Conservation (phyloP, 2,329 filamentous ascomycete species). For the Colletotrichum cordylinicola region DNA sequence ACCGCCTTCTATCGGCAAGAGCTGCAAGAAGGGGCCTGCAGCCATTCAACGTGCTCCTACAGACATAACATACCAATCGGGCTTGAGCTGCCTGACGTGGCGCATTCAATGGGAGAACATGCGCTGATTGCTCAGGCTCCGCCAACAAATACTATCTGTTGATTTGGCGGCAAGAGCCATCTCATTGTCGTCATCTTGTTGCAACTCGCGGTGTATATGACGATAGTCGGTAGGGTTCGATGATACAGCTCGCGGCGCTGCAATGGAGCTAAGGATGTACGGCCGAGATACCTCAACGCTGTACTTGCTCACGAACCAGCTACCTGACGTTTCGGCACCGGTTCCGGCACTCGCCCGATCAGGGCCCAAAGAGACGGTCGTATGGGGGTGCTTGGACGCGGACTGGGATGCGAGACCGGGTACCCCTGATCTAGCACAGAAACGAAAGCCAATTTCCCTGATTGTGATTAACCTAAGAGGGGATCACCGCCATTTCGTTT, state of each 20-base stretch:
- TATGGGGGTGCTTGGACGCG: constrained; percentile 21
- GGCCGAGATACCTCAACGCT: constrained; percentile 1
- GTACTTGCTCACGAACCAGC: neutral
- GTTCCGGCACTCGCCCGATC: constrained; percentile 24
- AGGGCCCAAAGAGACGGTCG: constrained; percentile 22
- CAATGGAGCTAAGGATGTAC: neutral
- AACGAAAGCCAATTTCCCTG: constrained; percentile 25
- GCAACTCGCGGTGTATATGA: neutral
- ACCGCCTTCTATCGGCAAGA: neutral
- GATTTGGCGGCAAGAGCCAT: neutral
- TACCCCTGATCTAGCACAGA: constrained; percentile 16
- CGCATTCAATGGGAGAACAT: neutral
- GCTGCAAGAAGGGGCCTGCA: neutral
- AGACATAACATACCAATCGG: neutral
- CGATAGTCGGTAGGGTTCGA: neutral
- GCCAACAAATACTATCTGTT: neutral
- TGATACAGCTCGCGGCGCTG: neutral
- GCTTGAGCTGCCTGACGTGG: neutral
- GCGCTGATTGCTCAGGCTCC: neutral
- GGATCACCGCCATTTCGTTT: constrained; percentile 24
- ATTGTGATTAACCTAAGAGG: constrained; percentile 16
- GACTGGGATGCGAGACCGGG: constrained; percentile 9
- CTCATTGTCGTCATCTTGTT: neutral
- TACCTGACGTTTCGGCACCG: constrained; percentile 22
- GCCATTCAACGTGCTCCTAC: neutral